A percentile compares a stretch with the other conserved stretches of the same genome.
Evolutionary conservation across 257 asterid species (phyloP).

Genomic region (Nicotiana tomentosiformis): DNA sequence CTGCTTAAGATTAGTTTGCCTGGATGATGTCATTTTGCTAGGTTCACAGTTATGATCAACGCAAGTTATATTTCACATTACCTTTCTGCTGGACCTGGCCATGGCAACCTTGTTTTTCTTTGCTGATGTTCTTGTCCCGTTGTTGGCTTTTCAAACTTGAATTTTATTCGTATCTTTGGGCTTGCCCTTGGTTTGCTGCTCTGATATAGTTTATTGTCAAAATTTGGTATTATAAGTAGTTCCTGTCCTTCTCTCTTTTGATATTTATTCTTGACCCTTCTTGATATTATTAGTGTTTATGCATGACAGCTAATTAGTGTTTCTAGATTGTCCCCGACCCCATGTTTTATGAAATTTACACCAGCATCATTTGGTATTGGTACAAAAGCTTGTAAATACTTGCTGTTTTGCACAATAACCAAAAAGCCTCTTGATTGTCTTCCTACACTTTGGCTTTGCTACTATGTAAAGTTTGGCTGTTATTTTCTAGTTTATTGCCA

Average conservation of each 20-base stretch:
- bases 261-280: background rate
- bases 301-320: background rate
- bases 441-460: background rate
- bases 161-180: background rate
- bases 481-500: background rate
- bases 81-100: background rate
- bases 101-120: constrained; percentile 1
- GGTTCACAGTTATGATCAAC: background rate
- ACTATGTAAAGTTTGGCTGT: background rate
- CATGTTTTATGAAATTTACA: background rate
- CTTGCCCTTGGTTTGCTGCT: background rate
- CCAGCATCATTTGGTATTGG: background rate
- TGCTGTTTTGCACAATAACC: background rate
- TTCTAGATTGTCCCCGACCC: background rate
- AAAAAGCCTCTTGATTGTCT: background rate
- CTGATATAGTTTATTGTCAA: background rate
- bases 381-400: background rate
- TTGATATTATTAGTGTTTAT: background rate
- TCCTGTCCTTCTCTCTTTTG: background rate
- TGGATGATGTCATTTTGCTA: background rate
- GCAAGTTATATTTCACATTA: background rate
- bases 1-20: constrained; percentile 9
- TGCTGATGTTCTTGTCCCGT: background rate
- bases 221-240: background rate
- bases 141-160: background rate